A percentile compares a stretch with the other conserved stretches of the same genome.
phyloP scores from a whole-genome alignment of 345 rosid genomes.

The Bruguiera gymnorhiza region DNA sequence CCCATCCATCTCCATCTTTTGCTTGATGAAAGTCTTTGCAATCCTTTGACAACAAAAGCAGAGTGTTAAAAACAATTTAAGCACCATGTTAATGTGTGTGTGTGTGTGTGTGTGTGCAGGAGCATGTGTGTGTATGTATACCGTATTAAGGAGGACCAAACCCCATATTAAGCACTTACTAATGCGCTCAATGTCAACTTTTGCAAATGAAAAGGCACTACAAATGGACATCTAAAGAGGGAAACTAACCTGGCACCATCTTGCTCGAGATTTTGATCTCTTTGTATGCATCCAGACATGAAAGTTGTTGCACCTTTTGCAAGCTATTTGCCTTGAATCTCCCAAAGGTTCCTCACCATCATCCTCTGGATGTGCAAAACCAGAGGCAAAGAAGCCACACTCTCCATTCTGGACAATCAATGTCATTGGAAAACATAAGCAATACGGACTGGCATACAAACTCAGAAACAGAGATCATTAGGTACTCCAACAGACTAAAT shows the following conservation, averaged over 20 bases:
- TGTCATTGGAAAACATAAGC: conserved; percentile 21
- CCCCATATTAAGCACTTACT: too few relatives aligned
- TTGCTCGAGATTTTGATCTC: conserved; percentile 80
- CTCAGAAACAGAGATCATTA: neutral
- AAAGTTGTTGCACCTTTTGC: conserved; percentile 74
- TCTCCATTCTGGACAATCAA: conserved; percentile 47
- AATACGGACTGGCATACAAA: conserved; percentile 12
- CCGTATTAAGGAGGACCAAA: too few relatives aligned
- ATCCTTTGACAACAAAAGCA: conserved; percentile 51
- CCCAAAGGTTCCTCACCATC: conserved; percentile 58
- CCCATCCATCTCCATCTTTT: conserved; percentile 99
- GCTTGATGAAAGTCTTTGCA: conserved; percentile 92
- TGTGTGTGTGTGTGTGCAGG: too few relatives aligned
- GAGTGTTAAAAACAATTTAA: conserved; percentile 11
- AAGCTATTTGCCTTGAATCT: conserved; percentile 82
- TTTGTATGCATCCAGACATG: conserved; percentile 78
- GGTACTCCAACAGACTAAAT: neutral
- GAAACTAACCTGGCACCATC: conserved; percentile 93
- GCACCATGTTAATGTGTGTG: conserved; percentile 2
- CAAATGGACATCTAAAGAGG: neutral
- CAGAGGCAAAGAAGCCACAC: conserved; percentile 59
- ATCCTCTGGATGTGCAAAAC: conserved; percentile 56
- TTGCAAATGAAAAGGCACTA: neutral
- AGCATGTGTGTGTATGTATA: too few relatives aligned
- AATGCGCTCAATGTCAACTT: neutral